Evolutionary conservation across 352 stramenopile species (phyloP).

Genomic region (Ophiocytium majus): DNA sequence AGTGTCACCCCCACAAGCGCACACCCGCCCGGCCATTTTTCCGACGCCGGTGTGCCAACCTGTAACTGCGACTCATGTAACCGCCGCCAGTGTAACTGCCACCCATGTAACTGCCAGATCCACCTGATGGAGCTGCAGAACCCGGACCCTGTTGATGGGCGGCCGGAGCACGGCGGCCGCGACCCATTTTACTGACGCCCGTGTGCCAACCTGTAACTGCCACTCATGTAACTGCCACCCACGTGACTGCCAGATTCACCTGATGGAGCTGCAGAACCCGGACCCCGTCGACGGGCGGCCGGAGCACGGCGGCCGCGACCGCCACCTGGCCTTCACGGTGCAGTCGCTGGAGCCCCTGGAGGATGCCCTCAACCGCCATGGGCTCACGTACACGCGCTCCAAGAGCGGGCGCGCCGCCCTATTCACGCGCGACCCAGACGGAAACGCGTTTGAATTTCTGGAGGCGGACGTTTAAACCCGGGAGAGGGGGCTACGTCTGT

Average conservation of each 20-base stretch:
- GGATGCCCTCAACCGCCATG: conserved; percentile 34
- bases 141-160: conserved; percentile 22
- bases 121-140: neutral
- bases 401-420: conserved; percentile 56
- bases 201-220: too few species aligned
- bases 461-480: conserved; percentile 34
- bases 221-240: too few species aligned
- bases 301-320: conserved; percentile 58
- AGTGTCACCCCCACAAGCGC: too few species aligned
- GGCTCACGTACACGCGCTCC: conserved; percentile 56
- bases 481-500: too few species aligned
- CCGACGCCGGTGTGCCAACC: neutral
- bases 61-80: too few species aligned
- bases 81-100: too few species aligned
- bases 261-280: conserved; percentile 60
- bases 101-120: too few species aligned
- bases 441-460: conserved; percentile 58
- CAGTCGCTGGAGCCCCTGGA: conserved; percentile 49
- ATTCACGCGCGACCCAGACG: conserved; percentile 58
- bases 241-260: conserved; percentile 61
- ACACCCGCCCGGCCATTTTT: too few species aligned
- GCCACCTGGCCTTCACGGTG: conserved; percentile 58
- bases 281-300: conserved; percentile 52
- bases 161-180: conserved; percentile 57
- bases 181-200: conserved; percentile 25